phyloP scores from a whole-genome alignment of 371 early-diverging fungal genomes.

The Dinochytrium kinnereticum region DNA sequence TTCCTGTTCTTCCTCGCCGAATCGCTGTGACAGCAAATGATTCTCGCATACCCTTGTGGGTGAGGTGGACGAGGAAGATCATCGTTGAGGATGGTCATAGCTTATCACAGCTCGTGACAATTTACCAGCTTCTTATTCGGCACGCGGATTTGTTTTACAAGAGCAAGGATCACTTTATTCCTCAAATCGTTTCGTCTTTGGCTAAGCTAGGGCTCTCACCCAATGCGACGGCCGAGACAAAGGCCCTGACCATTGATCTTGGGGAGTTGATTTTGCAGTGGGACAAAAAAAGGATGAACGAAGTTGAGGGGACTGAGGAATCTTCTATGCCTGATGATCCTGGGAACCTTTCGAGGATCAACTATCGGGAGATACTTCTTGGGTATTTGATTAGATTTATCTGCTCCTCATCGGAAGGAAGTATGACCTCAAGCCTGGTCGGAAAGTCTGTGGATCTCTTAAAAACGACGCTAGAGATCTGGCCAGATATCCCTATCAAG shows the following conservation, averaged over 20 bases:
- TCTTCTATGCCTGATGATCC: not conserved
- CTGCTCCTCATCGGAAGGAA: conserved; percentile 65
- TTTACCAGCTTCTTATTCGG: conserved; percentile 89
- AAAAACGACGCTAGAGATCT: conserved; percentile 64
- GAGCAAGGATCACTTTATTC: conserved; percentile 85
- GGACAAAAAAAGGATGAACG: conserved; percentile 59
- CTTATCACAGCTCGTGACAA: conserved; percentile 82
- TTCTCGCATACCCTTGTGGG: conserved; percentile 82
- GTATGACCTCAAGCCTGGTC: conserved; percentile 58
- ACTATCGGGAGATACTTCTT: conserved; percentile 62
- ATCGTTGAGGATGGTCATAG: conserved; percentile 91
- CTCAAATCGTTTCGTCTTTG: conserved; percentile 84
- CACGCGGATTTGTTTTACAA: conserved; percentile 90
- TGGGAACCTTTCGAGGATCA: conserved; percentile 9
- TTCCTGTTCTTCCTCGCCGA: conserved; percentile 86
- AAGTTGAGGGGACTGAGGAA: conserved; percentile 17
- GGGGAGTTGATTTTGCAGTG: conserved; percentile 87
- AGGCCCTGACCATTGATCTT: conserved; percentile 86
- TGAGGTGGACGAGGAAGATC: conserved; percentile 83
- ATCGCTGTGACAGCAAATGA: conserved; percentile 51
- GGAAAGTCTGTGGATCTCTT: conserved; percentile 68
- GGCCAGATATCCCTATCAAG: conserved; percentile 66
- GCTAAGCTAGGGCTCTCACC: conserved; percentile 84
- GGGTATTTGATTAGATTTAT: conserved; percentile 77
- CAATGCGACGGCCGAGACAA: conserved; percentile 85